Conservation (phyloP, 768 basidiomycete species). For the Lentinula guzmanii region DNA sequence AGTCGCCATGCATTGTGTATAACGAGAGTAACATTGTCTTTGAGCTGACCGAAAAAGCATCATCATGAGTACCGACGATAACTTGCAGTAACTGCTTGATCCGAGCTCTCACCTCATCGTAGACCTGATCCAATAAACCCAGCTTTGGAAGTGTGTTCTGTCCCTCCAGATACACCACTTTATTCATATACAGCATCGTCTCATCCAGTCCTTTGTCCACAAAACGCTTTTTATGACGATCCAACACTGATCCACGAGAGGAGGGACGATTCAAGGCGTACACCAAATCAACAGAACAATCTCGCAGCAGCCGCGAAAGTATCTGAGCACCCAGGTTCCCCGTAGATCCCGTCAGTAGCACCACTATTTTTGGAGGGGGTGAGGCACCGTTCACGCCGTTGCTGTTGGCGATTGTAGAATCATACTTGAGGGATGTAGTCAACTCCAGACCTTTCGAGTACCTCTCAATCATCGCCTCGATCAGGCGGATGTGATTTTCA, state of each 20-base stretch:
- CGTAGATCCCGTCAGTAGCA: constrained; percentile 34
- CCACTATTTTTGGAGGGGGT: constrained; percentile 8
- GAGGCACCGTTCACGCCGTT: neutral
- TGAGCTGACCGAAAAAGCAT: constrained; percentile 12
- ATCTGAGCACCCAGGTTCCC: constrained; percentile 33
- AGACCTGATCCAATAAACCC: constrained; percentile 13
- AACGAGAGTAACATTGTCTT: constrained; percentile 25
- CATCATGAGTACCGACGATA: constrained; percentile 8
- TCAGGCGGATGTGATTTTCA: constrained; percentile 14
- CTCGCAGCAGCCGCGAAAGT: constrained; percentile 21
- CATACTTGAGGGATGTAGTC: neutral
- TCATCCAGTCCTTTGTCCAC: constrained; percentile 23
- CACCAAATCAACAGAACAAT: constrained; percentile 14
- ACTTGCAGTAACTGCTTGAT: constrained; percentile 3
- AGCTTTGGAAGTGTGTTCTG: constrained; percentile 19
- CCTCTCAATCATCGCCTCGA: constrained; percentile 34
- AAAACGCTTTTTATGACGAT: constrained; percentile 19
- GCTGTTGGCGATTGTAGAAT: neutral
- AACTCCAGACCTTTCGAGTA: constrained; percentile 16
- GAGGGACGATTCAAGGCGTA: constrained; percentile 10
- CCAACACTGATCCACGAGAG: neutral
- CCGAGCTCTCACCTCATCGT: constrained; percentile 14
- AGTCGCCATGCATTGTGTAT: constrained; percentile 28
- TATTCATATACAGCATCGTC: constrained; percentile 19
- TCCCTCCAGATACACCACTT: constrained; percentile 28